Conservation (phyloP, 768 basidiomycete genomes). For the Chiua virens region DNA sequence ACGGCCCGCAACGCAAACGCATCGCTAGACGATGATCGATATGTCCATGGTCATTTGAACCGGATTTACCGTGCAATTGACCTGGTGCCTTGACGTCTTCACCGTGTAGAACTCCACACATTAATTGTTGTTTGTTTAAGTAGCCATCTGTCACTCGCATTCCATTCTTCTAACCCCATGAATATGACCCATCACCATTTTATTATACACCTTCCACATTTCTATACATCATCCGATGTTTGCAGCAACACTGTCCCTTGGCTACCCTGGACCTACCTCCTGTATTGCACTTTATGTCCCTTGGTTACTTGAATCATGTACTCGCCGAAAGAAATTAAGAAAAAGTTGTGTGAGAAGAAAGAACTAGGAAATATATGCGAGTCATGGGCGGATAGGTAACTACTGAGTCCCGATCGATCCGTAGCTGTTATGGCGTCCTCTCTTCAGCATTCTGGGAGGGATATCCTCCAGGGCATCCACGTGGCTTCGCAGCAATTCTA, state of each 20-base stretch:
- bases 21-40: constrained; percentile 55
- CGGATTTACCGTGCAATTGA: neutral
- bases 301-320: constrained; percentile 16
- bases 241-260: neutral
- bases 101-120: constrained; percentile 8
- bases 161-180: neutral
- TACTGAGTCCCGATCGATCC: no score
- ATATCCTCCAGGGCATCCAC: no score
- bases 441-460: no score
- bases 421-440: no score
- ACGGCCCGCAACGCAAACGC: constrained; percentile 72
- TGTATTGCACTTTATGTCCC: constrained; percentile 15
- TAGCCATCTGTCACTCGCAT: constrained; percentile 6
- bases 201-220: constrained; percentile 14
- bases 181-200: constrained; percentile 8
- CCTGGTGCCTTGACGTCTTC: neutral
- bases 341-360: no score
- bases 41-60: no score
- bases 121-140: constrained; percentile 9
- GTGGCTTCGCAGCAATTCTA: no score
- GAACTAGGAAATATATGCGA: no score
- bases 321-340: neutral
- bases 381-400: no score
- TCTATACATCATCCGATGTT: constrained; percentile 6
- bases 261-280: no score